Base-by-base conservation (phyloP, 2,329 filamentous ascomycete species). In the Aplosporella prunicola region DNA sequence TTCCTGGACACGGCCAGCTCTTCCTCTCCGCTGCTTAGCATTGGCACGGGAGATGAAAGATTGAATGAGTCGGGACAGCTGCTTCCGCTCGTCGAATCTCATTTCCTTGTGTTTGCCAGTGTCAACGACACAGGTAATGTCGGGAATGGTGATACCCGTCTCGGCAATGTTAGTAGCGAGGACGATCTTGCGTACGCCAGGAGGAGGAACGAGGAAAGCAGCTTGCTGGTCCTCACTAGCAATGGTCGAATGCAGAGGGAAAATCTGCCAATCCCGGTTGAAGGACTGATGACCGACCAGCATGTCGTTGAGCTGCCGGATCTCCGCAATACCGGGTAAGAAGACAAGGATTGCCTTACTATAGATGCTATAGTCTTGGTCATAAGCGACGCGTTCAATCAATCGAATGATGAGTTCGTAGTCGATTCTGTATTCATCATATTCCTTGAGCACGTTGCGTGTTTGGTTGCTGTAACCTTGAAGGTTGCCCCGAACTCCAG, bases 131-230 rank as follows among this genome's bases (percentile, higher is more conserved):
- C 88, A 94, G 1, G 91, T 96, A 20, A 98, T 85, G 55, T 98
- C 91, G 1, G 91, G 91, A 47, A 98, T 98, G 0, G 91, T 98
- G 53, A 98, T 94, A 66, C 91, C 91, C 1, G 91, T 98, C 59
- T 98, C 91, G 4, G 91, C 91, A 57, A 98, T 98, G 54, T 98
- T 98, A 10, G 91, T 98, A 2, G 91, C 88, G 38, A 98, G 72
- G 2, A 98, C 89, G 45, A 98, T 91, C 63, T 98, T 98, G 45
- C 88, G 76, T 40, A 78, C 70, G 1, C 89, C 89, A 3, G 70
- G 71, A 1, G 88, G 86, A 5, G 91, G 91, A 1, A 94, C 64
- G 5, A 85, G 67, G 56, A 98, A 98, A 0, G 91, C 91, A 22
- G 82, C 80, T 60, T 98, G 89, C 56, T 98, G 91, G 43, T 98